Evolutionary conservation across 768 basidiomycete species (phyloP).

Genomic region (Lyophyllum shimeji): DNA sequence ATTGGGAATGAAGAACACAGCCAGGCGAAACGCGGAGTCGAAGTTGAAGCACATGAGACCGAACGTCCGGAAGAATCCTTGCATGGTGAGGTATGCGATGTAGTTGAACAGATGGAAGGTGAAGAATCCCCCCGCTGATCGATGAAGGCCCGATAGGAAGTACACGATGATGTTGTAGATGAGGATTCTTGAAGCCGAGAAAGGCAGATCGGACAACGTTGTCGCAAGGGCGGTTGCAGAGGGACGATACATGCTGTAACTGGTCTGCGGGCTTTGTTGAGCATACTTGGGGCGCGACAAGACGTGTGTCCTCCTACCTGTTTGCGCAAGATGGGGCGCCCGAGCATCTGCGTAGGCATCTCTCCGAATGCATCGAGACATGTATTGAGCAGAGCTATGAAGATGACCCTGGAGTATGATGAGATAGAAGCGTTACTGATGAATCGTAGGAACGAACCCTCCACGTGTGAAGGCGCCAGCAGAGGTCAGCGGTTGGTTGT

Average conservation of each 20-base stretch:
- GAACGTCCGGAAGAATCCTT: constrained; percentile 81
- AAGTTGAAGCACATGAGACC: constrained; percentile 52
- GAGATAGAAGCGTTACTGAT: neutral
- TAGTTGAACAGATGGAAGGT: constrained; percentile 69
- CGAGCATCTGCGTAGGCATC: constrained; percentile 78
- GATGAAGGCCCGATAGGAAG: constrained; percentile 59
- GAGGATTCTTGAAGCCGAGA: constrained; percentile 58
- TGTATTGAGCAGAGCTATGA: constrained; percentile 64
- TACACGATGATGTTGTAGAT: constrained; percentile 68
- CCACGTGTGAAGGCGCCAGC: constrained; percentile 88
- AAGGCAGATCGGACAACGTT: constrained; percentile 67
- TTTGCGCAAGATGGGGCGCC: constrained; percentile 73
- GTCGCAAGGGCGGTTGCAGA: constrained; percentile 66
- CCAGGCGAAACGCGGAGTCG: constrained; percentile 47
- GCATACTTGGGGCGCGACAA: neutral
- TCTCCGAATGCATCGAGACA: constrained; percentile 75
- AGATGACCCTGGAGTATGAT: constrained; percentile 52
- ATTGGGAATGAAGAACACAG: constrained; percentile 73
- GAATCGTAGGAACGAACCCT: constrained; percentile 31
- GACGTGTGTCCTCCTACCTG: constrained; percentile 34
- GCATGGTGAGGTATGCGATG: constrained; percentile 67
- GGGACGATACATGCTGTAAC: constrained; percentile 66
- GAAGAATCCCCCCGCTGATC: constrained; percentile 43
- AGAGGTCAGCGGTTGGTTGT: constrained; percentile 69
- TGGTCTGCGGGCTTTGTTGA: constrained; percentile 34